phyloP scores from a whole-genome alignment of 1,139 yeast genomes.

The Entelexis sorbosivorans region DNA sequence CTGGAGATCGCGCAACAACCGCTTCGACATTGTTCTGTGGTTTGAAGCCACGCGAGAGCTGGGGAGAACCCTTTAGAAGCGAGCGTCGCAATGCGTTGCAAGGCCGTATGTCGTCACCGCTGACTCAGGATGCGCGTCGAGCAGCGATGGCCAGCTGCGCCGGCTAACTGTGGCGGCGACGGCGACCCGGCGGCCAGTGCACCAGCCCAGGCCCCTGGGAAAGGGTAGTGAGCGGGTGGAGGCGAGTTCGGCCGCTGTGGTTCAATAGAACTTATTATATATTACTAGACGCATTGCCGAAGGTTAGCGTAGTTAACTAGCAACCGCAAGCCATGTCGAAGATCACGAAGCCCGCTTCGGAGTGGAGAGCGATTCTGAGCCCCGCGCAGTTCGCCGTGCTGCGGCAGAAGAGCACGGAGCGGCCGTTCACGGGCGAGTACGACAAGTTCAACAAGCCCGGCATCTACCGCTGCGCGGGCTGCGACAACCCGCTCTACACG shows the following conservation, averaged over 20 bases:
- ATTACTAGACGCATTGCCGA: too few relatives aligned
- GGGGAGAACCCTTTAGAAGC: constrained; percentile 1
- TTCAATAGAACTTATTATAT: too few relatives aligned
- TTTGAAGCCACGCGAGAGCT: neutral
- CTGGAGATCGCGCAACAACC: constrained; percentile 24
- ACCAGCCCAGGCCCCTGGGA: neutral
- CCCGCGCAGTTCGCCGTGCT: constrained; percentile 73
- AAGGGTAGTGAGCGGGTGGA: neutral
- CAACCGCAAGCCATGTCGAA: too few relatives aligned
- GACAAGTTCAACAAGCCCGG: constrained; percentile 46
- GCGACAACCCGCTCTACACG: constrained; percentile 65
- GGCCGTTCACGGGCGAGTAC: constrained; percentile 69
- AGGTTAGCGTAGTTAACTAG: too few relatives aligned
- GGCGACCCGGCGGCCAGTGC: too few relatives aligned
- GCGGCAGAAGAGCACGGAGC: constrained; percentile 73
- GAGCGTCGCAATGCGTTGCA: neutral
- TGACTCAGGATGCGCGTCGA: neutral
- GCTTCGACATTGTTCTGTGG: constrained; percentile 22
- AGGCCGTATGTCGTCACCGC: neutral
- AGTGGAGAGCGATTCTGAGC: constrained; percentile 70
- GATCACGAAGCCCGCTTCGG: constrained; percentile 42
- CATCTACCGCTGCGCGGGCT: constrained; percentile 72
- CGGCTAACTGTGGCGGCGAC: too few relatives aligned
- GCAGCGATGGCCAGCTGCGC: too few relatives aligned
- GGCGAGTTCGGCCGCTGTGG: neutral